Base-by-base conservation (phyloP, 129 eudicot species). In the Helichrysum umbraculigerum region DNA sequence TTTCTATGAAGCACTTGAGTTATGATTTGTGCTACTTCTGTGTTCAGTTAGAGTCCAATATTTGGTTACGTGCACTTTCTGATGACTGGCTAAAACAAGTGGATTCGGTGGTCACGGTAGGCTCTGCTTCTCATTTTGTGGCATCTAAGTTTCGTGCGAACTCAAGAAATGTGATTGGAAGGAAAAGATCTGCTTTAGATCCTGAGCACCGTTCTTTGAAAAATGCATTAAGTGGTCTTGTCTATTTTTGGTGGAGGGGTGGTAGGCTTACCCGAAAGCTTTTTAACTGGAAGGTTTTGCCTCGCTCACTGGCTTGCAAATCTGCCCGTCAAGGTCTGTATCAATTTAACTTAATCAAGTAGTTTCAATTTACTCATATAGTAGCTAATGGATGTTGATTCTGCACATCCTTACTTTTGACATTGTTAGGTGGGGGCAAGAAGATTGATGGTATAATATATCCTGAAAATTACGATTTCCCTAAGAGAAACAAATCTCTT, bases 301-400 rank as follows among this genome's bases (percentile, higher is more conserved):
- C 98, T 77, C 85, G 37, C 22, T 74, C 88, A 5, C 75, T 91
- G 80, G 93, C 89, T 81, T 77, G 78, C 78, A 89, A 94, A 82
- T 96, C 97, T 82, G 97, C 96, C 71, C 92, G 98, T n/a, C 88
- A 89, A 91, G 98, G 98, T 94, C 32, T 47, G 69, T n/a, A 66
- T 21, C 17, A 33, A 65, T 41, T 73, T 66, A 72, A 54, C 21
- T 72, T 68, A 47, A n/a, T 47, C 63, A 21, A 52, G 35, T 47
- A 52, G 9, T 70, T 30, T 73, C 28, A 7, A 14, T 42, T 56
- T 52, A 32, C 64, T 71, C 11, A 68, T 22, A 58, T 71, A 17
- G 50, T 59, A 60, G n/a, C 41, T 47, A 66, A 66, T 76, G 42
- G 14, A 67, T 20, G 14, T 15, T 14, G 21, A 77, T 70, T 47